Evolutionary conservation across 1,284 basidiomycete species (phyloP).

Genomic region (Ceratobasidium sp.): DNA sequence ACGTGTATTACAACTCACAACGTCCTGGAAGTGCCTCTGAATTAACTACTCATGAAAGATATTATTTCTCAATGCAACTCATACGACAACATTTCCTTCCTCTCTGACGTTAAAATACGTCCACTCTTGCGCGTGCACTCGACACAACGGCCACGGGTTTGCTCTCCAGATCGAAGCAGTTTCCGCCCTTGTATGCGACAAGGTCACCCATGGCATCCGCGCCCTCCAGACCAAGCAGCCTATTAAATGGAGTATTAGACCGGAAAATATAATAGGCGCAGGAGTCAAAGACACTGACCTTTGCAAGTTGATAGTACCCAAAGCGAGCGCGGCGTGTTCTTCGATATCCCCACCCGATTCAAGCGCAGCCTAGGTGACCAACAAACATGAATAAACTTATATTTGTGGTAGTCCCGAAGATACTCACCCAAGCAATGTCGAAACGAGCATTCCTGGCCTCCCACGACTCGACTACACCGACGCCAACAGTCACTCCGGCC

Average conservation of each 20-base stretch:
- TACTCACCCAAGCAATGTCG: constrained; percentile 76
- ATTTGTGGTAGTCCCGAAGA: background rate
- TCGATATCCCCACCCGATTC: constrained; percentile 65
- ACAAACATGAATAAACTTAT: background rate
- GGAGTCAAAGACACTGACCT: constrained; percentile 50
- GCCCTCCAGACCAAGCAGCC: constrained; percentile 68
- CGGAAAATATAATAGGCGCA: background rate
- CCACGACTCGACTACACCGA: constrained; percentile 75
- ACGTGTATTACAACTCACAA: too few species aligned
- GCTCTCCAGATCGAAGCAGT: constrained; percentile 69
- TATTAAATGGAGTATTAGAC: background rate
- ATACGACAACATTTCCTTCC: background rate
- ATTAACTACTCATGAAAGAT: too few species aligned
- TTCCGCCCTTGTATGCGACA: constrained; percentile 75
- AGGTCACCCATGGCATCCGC: constrained; percentile 63
- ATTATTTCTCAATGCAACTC: too few species aligned
- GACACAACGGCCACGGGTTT: constrained; percentile 74
- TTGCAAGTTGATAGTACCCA: constrained; percentile 75
- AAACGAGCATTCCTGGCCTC: constrained; percentile 76
- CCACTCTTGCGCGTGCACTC: constrained; percentile 55
- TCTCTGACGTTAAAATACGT: constrained; percentile 58
- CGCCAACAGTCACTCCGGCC: constrained; percentile 80
- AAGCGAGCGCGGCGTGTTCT: constrained; percentile 67
- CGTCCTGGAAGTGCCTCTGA: too few species aligned
- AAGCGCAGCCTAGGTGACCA: constrained; percentile 52